Evolutionary conservation across 2,329 filamentous ascomycete species (phyloP), one percentile per base, ranked within the genome.

Genomic region (Scopulariopsis brevicaulis): DNA sequence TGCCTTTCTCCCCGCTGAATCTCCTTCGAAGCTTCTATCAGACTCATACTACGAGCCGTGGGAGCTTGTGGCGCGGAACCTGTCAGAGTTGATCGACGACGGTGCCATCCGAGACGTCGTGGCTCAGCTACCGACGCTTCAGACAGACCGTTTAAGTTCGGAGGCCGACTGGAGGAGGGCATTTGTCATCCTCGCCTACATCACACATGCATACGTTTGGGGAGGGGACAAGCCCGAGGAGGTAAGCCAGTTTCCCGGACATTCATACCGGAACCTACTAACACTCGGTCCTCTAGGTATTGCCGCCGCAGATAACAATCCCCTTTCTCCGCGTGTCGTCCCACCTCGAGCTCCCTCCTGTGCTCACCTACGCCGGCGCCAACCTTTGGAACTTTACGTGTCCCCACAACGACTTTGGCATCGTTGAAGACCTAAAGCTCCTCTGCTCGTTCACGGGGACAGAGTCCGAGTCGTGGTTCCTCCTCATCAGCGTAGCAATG

Each of bases 381-480:
- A 91, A 89, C 64, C 77, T 97, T 14, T 97, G 92, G 92, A 97
- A 97, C 72, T 96, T 89, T 72, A 78, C 81, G 61, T 83, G 86
- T 46, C 61, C 64, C 0, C 68, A 70, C 2, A 52, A 64, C 1
- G 79, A 84, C 55, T 82, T 87, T 32, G 81, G 85, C 62, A 75
- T 83, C 59, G 74, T 93, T 11, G 81, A 89, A 59, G 84, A 87
- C 55, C 76, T 96, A 12, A 76, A 80, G 22, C 86, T 85, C 0
- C 77, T 92, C 11, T 81, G 87, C 66, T 95, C 92, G 14, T 94
- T 96, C 66, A 96, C 91, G 4, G 92, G 90, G 28, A 94, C 90
- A 8, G 73, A 86, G 55, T 91, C 95, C 63, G 93, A 97, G 71
- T 90, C 91, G 64, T 96, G 93, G 93, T 97, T 97, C 73, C 92